Conservation (phyloP, 2,329 filamentous ascomycete species). For the Hysterium pulicare region DNA sequence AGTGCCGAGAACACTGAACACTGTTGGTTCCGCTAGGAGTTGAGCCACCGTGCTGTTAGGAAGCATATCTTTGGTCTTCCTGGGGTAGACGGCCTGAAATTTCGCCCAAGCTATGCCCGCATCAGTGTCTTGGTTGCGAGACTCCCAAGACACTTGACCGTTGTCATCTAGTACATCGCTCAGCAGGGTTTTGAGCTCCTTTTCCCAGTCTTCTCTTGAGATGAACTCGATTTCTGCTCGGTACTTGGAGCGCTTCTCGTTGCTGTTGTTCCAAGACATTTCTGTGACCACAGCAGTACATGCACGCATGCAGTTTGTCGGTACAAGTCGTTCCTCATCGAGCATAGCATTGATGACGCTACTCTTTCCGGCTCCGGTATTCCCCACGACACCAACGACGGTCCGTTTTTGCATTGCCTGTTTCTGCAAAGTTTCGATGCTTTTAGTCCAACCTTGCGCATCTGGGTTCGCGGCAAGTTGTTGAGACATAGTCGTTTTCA, state of each 20-base stretch:
- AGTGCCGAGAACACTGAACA: conserved; percentile 47
- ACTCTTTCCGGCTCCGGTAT: conserved; percentile 61
- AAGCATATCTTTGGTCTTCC: conserved; percentile 40
- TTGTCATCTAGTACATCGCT: conserved; percentile 46
- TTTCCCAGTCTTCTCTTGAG: conserved; percentile 48
- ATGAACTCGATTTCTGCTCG: conserved; percentile 59
- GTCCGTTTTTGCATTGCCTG: conserved; percentile 41
- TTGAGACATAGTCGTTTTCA: conserved; percentile 31
- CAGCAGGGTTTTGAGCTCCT: conserved; percentile 50
- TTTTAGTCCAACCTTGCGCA: conserved; percentile 38
- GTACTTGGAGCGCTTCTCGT: conserved; percentile 42
- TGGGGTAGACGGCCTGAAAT: conserved; percentile 49
- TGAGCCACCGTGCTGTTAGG: conserved; percentile 33
- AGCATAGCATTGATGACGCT: conserved; percentile 62
- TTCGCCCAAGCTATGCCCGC: conserved; percentile 51
- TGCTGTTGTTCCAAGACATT: conserved; percentile 53
- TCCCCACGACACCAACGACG: conserved; percentile 59
- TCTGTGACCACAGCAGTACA: conserved; percentile 62
- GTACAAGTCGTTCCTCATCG: conserved; percentile 56
- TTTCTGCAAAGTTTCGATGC: conserved; percentile 42
- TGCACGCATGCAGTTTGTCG: conserved; percentile 58
- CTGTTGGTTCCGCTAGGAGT: conserved; percentile 42
- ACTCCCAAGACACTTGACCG: conserved; percentile 39
- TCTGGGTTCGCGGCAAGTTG: conserved; percentile 22
- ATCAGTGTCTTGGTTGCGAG: conserved; percentile 44